Evolutionary conservation across 768 basidiomycete genomes (phyloP).

Genomic region (Gloeopeniophorella convolvens): DNA sequence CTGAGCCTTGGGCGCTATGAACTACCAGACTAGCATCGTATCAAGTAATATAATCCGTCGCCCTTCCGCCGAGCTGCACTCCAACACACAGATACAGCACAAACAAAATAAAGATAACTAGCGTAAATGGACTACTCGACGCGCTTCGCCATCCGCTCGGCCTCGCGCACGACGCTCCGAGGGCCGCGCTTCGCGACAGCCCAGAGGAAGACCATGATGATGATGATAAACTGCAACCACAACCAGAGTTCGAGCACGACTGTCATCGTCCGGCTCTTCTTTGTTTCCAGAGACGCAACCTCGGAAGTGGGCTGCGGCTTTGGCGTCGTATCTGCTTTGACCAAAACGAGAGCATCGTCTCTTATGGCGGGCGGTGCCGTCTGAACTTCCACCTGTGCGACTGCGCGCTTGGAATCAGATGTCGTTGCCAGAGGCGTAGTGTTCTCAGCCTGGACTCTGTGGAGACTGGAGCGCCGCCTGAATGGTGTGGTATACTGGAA

Average conservation of each 20-base stretch:
- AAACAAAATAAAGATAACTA: no score
- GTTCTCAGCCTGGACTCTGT: background rate
- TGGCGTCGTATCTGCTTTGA: background rate
- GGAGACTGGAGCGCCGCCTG: background rate
- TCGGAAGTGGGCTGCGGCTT: background rate
- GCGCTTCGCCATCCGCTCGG: constrained; percentile 23
- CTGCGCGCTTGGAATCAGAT: background rate
- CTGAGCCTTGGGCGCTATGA: no score
- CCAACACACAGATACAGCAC: no score
- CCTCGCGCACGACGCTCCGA: constrained; percentile 53
- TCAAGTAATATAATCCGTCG: no score
- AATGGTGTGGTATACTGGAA: constrained; percentile 32
- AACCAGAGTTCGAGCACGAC: constrained; percentile 73
- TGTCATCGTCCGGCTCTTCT: constrained; percentile 29
- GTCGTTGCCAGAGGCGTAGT: background rate
- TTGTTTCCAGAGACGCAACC: background rate
- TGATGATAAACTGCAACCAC: constrained; percentile 74
- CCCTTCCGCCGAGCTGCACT: no score
- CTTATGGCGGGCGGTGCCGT: background rate
- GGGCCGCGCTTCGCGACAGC: constrained; percentile 76
- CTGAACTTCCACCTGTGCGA: constrained; percentile 7
- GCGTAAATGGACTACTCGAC: constrained; percentile 6
- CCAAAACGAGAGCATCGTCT: background rate
- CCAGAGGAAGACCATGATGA: constrained; percentile 72
- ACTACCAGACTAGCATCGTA: no score